Evolutionary conservation across 2,329 filamentous ascomycete genomes (phyloP), one percentile per base, ranked within the genome.

Genomic region (Mycosphaerella sp.): DNA sequence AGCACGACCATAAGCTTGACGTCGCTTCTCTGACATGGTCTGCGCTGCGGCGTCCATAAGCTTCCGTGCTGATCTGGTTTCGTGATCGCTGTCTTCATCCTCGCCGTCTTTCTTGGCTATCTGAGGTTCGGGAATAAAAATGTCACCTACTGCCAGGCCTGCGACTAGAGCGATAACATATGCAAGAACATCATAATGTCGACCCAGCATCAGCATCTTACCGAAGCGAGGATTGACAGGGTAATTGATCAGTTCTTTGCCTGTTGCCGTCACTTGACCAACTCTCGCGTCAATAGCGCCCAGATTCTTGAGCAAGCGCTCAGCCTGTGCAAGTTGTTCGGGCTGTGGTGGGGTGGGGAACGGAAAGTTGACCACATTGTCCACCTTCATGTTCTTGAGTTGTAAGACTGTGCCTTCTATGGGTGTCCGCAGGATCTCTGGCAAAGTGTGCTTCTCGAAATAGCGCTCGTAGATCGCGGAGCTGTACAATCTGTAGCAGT

Each of bases 401-500:
- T 96, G 90, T 34, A 98, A 75, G 1, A 97, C 90, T 2, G 97
- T 70, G 28, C 71, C 88, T 69, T 98, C 93, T 25, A 97, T 88
- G 0, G 93, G 91, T 70, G 93, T 95, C 18, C 90, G 81, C 42
- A 94, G 71, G 35, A 98, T 84, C 69, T 98, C 93, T 0, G 93
- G 91, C 18, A 90, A 84, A 0, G 87, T 83, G 62, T 94, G 95
- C 57, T 91, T 81, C 18, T 82, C 76, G 59, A 98, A 95, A 60
- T 94, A 89, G 51, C 88, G 79, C 70, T 93, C 93, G 62, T 87
- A 98, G 0, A 98, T 86, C 0, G 93, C 93, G 10, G 89, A 95
- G 0, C 90, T 96, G 70, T 95, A 98, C 4, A 98, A 72, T 50
- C 89, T 78, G 72, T 96, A 98, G 70, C 91, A 97, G 70, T 98